Evolutionary conservation across 2,329 filamentous ascomycete genomes (phyloP), one percentile per base, ranked within the genome.

Genomic region (Scytalidium sp.): DNA sequence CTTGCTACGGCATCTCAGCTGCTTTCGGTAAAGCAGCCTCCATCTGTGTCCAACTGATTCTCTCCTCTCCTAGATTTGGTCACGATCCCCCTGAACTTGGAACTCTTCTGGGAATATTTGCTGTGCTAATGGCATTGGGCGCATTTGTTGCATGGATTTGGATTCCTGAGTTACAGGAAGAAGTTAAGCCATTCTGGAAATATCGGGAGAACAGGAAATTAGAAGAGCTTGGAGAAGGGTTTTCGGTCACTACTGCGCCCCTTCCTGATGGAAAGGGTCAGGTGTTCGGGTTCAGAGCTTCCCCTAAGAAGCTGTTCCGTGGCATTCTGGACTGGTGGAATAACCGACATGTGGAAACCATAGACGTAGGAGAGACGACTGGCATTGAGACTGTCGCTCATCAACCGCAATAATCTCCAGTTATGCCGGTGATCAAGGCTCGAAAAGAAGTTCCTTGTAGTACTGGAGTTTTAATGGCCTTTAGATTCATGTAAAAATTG

Each of bases 1-100:
- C 81, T 0, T 84, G 80, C 51, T 80, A 84, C 58, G 81, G 80
- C 20, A 80, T 84, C 46, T 81, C 80, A 0, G 81, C 81, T 0
- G 81, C 81, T 0, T 74, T 75, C 1, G 81, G 81, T 10, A 84
- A 84, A 58, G 64, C 80, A 1, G 81, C 80, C 20, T 78, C 77
- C 50, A 74, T 84, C 11, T 17, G 55, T 17, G 56, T 50, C 1
- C 54, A 56, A 42, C 23, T 49, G 8, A 56, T 56, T 36, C 54
- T 58, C 17, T 41, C 51, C 21, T 50, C 48, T 3, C 19, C 46
- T 4, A 42, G 42, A 32, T 40, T 46, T 19, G 32, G 32, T 36
- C 32, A 36, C 13, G 11, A 36, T 36, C 32, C 32, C 17, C 13
- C 32, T n/a, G 44, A 20, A 9, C 43, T 54, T 3, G 52, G 49